phyloP scores from a whole-genome alignment of 1,284 basidiomycete species.

The Cutaneotrichosporon sp. region DNA sequence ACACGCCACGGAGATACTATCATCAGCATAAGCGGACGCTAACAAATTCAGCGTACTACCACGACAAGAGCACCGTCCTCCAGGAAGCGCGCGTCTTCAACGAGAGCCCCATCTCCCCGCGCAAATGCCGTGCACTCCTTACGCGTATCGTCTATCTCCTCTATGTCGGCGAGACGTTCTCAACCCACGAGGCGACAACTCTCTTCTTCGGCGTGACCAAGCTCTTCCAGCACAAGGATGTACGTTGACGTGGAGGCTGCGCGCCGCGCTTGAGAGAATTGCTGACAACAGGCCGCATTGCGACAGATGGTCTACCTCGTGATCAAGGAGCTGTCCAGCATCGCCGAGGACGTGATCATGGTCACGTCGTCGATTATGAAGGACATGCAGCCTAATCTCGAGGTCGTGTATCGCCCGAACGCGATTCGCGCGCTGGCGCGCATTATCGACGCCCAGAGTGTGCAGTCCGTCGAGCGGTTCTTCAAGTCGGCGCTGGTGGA shows the following conservation, averaged over 20 bases:
- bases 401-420: constrained; percentile 97
- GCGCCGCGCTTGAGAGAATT: neutral
- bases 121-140: constrained; percentile 93
- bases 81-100: constrained; percentile 99
- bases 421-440: constrained; percentile 93
- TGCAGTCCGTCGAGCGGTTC: constrained; percentile 97
- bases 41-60: constrained; percentile 49
- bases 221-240: constrained; percentile 98
- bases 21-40: neutral
- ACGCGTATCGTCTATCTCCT: constrained; percentile 95
- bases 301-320: constrained; percentile 98
- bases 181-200: constrained; percentile 92
- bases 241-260: constrained; percentile 56
- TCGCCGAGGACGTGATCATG: constrained; percentile 99
- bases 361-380: constrained; percentile 99
- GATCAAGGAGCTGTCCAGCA: constrained; percentile 93
- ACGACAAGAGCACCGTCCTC: constrained; percentile 92
- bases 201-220: constrained; percentile 99
- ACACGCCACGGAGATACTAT: neutral
- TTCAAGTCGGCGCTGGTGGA: constrained; percentile 99
- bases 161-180: constrained; percentile 93
- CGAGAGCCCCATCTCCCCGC: constrained; percentile 93
- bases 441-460: constrained; percentile 74
- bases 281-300: constrained; percentile 67
- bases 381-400: constrained; percentile 98